A percentile compares a stretch with the other conserved stretches of the same genome.
Conservation (phyloP, 208 protist genomes). For the Acanthamoeba sp. region DNA sequence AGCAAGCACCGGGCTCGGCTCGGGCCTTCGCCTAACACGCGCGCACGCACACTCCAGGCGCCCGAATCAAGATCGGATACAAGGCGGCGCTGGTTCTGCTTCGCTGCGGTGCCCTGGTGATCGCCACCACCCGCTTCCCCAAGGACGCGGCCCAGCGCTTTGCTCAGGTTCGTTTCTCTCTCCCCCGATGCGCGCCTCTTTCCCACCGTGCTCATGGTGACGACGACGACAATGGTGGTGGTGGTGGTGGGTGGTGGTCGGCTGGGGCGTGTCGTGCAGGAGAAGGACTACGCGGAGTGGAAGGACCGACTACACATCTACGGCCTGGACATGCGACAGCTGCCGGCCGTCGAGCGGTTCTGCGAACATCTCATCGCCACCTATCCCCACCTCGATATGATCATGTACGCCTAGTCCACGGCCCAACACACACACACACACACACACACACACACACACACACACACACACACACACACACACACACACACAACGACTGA, state of each 20-base stretch:
- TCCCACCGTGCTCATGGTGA: conserved; percentile 86
- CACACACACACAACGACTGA: too few species aligned
- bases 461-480: too few species aligned
- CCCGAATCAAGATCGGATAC: conserved; percentile 90
- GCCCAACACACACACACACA: background rate
- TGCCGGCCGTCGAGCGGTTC: conserved; percentile 95
- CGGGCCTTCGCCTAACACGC: background rate
- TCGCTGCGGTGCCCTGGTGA: conserved; percentile 81
- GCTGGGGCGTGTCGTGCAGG: conserved; percentile 91
- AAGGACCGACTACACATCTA: conserved; percentile 93
- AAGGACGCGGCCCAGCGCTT: conserved; percentile 91
- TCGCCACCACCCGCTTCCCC: conserved; percentile 89
- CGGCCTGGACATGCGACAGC: conserved; percentile 95
- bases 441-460: too few species aligned
- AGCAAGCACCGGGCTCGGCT: too few species aligned
- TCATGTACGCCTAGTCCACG: conserved; percentile 21
- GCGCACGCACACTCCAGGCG: background rate
- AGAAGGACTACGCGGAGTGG: conserved; percentile 94
- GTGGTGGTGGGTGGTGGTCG: too few species aligned
- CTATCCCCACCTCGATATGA: conserved; percentile 31
- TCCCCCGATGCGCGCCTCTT: background rate
- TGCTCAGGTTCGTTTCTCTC: background rate
- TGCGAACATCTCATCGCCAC: conserved; percentile 88
- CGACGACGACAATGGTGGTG: too few species aligned
- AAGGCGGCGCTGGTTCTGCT: conserved; percentile 83